Conservation (phyloP, 116 monocot genomes). For the Iris pallida region DNA sequence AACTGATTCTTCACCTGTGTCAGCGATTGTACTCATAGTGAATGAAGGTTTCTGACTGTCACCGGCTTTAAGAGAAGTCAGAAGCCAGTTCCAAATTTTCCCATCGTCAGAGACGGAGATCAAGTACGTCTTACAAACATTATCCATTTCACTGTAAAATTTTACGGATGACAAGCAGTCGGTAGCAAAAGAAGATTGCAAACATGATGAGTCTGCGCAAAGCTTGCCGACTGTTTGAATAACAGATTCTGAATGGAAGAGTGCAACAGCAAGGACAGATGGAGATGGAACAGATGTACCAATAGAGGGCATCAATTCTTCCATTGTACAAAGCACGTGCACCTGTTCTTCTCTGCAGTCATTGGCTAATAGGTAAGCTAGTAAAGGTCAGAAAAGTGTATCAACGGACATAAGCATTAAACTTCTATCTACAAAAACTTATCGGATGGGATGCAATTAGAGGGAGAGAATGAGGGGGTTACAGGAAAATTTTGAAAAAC, state of each 20-base stretch:
- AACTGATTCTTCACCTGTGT: constrained; percentile 14
- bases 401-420: too few relatives aligned
- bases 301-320: constrained; percentile 92
- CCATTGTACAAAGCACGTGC: constrained; percentile 52
- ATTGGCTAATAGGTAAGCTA: constrained; percentile 14
- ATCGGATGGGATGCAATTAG: too few relatives aligned
- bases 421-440: too few relatives aligned
- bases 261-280: constrained; percentile 63
- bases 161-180: constrained; percentile 14
- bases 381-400: not conserved
- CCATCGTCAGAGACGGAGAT: constrained; percentile 95
- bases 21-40: constrained; percentile 10
- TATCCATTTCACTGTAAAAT: constrained; percentile 9
- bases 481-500: too few relatives aligned
- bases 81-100: constrained; percentile 88
- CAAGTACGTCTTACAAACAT: constrained; percentile 39
- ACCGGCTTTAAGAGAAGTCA: constrained; percentile 44
- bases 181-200: constrained; percentile 19
- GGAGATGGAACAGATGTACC: constrained; percentile 84
- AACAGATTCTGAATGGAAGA: constrained; percentile 66
- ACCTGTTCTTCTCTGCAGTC: constrained; percentile 77
- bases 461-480: too few relatives aligned
- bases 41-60: constrained; percentile 14
- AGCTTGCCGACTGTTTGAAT: constrained; percentile 50
- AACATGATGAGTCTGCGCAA: constrained; percentile 25